These are phyloP conservation scores for Xerocomus potaroensis DNA, from an alignment of 768 basidiomycete species.

Conservation along the genomic window DNA sequence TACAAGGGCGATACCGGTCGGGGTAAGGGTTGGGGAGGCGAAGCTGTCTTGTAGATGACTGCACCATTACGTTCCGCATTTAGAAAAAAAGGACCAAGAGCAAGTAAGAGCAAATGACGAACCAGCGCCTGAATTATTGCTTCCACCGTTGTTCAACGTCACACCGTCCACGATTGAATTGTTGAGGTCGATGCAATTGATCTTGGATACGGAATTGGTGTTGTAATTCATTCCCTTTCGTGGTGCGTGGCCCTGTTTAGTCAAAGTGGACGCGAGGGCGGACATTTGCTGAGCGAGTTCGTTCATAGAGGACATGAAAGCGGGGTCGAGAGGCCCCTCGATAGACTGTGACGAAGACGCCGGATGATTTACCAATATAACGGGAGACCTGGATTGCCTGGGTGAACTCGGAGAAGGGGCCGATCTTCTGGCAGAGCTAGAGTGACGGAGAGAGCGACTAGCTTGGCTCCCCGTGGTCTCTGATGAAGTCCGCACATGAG, in stretches of 20 bases:
- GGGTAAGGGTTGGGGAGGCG: too few species aligned
- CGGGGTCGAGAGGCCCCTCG: background rate
- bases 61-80: too few species aligned
- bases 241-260: background rate
- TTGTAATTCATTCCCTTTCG: background rate
- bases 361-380: background rate
- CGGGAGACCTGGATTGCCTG: background rate
- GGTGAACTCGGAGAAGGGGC: constrained; percentile 4
- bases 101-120: too few species aligned
- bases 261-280: background rate
- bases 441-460: background rate
- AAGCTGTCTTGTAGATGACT: too few species aligned
- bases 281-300: background rate
- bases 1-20: too few species aligned
- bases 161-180: background rate
- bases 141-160: constrained; percentile 10
- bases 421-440: constrained; percentile 5
- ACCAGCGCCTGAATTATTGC: constrained; percentile 9
- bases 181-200: background rate
- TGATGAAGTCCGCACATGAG: too few species aligned
- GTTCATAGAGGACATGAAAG: background rate
- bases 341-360: background rate
- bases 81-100: too few species aligned
- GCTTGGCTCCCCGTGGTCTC: background rate
- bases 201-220: background rate